A percentile compares a stretch with the other conserved stretches of the same genome.
phyloP scores from a whole-genome alignment of 169 alveolate genomes.

The Cryptosporidium bovis region DNA sequence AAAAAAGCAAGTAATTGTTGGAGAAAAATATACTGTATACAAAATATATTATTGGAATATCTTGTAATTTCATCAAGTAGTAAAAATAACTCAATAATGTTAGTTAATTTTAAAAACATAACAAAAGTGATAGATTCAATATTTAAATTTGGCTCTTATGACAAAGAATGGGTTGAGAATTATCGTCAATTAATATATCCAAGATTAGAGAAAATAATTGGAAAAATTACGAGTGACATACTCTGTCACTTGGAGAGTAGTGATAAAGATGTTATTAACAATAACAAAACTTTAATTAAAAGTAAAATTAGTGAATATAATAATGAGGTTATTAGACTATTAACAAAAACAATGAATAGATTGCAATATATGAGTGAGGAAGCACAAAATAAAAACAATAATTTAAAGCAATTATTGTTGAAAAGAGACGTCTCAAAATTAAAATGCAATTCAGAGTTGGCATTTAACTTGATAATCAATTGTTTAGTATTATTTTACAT shows the following conservation, averaged over 20 bases:
- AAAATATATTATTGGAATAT: conserved; percentile 44
- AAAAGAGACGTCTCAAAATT: neutral
- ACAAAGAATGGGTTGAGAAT: conserved; percentile 31
- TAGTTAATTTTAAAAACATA: conserved; percentile 8
- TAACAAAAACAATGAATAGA: neutral
- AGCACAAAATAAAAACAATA: neutral
- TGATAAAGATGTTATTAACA: neutral
- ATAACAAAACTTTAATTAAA: neutral
- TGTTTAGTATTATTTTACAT: conserved; percentile 15
- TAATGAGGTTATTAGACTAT: neutral
- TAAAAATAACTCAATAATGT: neutral
- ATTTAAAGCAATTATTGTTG: neutral
- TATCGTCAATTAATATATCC: conserved; percentile 51
- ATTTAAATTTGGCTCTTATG: conserved; percentile 2
- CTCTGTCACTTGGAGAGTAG: neutral
- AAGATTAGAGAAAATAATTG: conserved; percentile 45
- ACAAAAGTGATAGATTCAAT: conserved; percentile 11
- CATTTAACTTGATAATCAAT: conserved; percentile 2
- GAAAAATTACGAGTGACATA: conserved; percentile 8
- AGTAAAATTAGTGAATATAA: neutral
- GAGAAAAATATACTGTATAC: conserved; percentile 53
- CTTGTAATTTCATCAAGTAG: conserved; percentile 5
- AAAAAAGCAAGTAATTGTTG: conserved; percentile 18
- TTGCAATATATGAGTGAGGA: neutral
- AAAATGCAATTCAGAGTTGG: neutral